These are phyloP conservation scores for Aspergillus thermomutatus DNA, from an alignment of 2,329 filamentous ascomycete genomes.

Conservation along the genomic window DNA sequence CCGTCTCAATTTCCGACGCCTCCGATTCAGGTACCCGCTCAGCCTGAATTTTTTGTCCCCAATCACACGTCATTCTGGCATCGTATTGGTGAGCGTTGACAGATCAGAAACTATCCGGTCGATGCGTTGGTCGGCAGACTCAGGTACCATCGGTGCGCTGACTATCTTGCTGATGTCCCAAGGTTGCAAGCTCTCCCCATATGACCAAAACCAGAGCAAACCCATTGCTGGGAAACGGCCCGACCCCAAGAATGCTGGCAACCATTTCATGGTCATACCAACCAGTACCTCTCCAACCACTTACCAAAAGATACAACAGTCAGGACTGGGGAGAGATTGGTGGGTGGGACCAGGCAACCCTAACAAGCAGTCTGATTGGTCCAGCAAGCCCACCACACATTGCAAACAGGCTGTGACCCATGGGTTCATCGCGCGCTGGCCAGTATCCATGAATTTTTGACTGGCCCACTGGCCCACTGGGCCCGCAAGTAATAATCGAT, in stretches of 20 bases:
- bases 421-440: background rate
- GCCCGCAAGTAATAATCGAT: background rate
- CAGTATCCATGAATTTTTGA: background rate
- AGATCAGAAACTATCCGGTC: background rate
- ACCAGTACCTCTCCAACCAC: too few relatives aligned
- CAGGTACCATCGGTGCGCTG: background rate
- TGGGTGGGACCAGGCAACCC: background rate
- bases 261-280: background rate
- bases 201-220: background rate
- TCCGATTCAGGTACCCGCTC: constrained; percentile 5
- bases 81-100: background rate
- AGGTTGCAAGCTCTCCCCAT: background rate
- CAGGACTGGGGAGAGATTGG: background rate
- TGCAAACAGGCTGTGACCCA: background rate
- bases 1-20: background rate
- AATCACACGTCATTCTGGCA: constrained; percentile 5
- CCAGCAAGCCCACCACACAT: background rate
- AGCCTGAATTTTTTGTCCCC: background rate
- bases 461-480: too few relatives aligned
- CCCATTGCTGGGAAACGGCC: background rate
- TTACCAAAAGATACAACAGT: too few relatives aligned
- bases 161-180: background rate
- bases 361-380: background rate
- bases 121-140: background rate
- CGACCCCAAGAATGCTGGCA: background rate